Evolutionary conservation across 768 basidiomycete genomes (phyloP), one percentile per base, ranked within the genome.

Genomic region (Chiua virens): DNA sequence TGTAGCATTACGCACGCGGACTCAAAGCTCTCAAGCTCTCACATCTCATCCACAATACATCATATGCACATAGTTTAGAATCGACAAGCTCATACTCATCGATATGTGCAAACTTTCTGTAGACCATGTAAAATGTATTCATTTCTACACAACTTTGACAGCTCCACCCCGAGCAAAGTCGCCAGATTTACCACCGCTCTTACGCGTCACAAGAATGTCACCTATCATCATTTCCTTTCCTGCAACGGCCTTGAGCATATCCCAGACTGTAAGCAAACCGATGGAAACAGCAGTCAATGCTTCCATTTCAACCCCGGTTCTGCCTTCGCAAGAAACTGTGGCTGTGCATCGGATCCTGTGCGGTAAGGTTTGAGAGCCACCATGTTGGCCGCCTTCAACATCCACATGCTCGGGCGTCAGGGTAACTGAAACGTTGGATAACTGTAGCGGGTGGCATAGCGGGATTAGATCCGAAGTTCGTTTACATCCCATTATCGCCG

Each of bases 291-390:
- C 86, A n/a, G 86, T 89, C 49, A 95, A 66, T 21, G 92, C 93
- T 71, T 97, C 95, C 88, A 98, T 93, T 73, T 93, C 91, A 18
- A 93, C 89, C 5, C 93, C 89, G 14, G 92, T 92, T 66, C 84
- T 85, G 14, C 89, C 88, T 66, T 85, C 80, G 57, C 86, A 89
- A 36, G 83, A 75, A 32, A 91, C 88, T 8, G 81, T 85, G 22
- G 85, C 88, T 32, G 71, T 68, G 58, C 87, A 90, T 27, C 76
- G 58, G 45, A 92, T 80, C 59, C 75, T 80, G 67, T 78, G 77
- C 49, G 62, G 71, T 45, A 58, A 44, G 21, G 34, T 35, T 25
- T 36, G 22, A 36, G 55, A 42, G 34, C 15, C 35, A 22, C 37
- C 38, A 32, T 22, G 21, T 43, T 10, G 42, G 32, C 8, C 22